These are phyloP conservation scores for Yamadazyma blattariae DNA, from an alignment of 1,139 yeast species.

Conservation along the genomic window DNA sequence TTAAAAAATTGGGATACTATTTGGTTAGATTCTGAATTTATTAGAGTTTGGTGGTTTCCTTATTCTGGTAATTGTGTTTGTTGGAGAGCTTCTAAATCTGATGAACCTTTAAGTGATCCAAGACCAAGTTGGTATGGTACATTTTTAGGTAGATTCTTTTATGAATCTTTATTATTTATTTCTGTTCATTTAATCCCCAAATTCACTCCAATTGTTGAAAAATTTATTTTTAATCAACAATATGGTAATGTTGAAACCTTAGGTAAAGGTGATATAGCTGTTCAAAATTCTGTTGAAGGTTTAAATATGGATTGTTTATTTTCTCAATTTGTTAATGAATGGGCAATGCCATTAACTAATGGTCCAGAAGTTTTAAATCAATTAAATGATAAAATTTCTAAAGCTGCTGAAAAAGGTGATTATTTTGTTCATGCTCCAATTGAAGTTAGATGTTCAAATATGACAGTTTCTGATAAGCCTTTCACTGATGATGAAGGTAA, in stretches of 20 bases:
- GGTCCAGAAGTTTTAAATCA: constrained; percentile 73
- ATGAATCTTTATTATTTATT: constrained; percentile 75
- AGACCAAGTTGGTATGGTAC: constrained; percentile 87
- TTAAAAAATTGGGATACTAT: constrained; percentile 65
- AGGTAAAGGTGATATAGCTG: constrained; percentile 65
- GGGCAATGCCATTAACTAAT: constrained; percentile 84
- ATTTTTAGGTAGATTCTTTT: constrained; percentile 68
- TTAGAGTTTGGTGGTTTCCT: constrained; percentile 98
- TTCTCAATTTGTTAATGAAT: constrained; percentile 92
- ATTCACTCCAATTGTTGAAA: constrained; percentile 80
- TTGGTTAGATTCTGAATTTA: constrained; percentile 90
- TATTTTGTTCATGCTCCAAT: constrained; percentile 93
- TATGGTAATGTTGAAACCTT: constrained; percentile 74
- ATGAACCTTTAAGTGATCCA: constrained; percentile 63
- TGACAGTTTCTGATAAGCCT: constrained; percentile 51
- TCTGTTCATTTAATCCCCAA: constrained; percentile 72
- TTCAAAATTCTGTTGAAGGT: constrained; percentile 80
- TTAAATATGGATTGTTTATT: constrained; percentile 95
- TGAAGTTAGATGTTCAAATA: constrained; percentile 91
- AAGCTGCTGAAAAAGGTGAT: constrained; percentile 57
- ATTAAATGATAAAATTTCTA: constrained; percentile 57
- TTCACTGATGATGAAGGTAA: constrained; percentile 46
- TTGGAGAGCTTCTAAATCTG: constrained; percentile 82
- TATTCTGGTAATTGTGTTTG: constrained; percentile 80
- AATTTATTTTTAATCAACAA: constrained; percentile 80